Conservation (phyloP, 2,329 filamentous ascomycete genomes). For the Fusarium penzigii region DNA sequence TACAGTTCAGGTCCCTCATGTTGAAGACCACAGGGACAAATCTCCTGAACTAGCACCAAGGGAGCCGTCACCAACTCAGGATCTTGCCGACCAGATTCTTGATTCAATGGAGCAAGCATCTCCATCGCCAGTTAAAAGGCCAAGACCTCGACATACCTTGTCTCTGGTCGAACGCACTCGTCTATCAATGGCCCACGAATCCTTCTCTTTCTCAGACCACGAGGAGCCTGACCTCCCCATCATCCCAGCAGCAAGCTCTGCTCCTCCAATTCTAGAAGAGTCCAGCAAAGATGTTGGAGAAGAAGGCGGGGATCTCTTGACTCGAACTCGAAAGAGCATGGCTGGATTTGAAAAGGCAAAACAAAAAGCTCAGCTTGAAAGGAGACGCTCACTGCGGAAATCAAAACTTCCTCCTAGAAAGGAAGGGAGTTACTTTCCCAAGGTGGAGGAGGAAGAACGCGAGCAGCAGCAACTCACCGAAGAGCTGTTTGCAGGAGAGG, state of each 20-base stretch:
- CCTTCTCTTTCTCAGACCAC: conserved; percentile 37
- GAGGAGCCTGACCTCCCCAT: conserved; percentile 31
- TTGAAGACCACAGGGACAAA: conserved; percentile 3
- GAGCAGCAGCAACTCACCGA: conserved; percentile 59
- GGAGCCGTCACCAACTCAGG: conserved; percentile 39
- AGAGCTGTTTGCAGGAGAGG: conserved; percentile 69
- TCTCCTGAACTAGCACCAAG: conserved; percentile 13
- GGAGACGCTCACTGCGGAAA: conserved; percentile 52
- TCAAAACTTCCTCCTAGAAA: conserved; percentile 40
- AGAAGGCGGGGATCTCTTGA: conserved; percentile 51
- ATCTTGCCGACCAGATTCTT: conserved; percentile 58
- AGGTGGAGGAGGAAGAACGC: conserved; percentile 44
- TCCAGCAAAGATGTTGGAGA: conserved; percentile 16
- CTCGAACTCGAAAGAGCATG: conserved; percentile 63
- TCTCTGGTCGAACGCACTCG: conserved; percentile 78
- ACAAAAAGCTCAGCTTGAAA: conserved; percentile 61
- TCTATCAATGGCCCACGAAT: conserved; percentile 72
- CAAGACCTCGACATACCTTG: conserved; percentile 53
- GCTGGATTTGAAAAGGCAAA: conserved; percentile 60
- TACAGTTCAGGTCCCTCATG: conserved; percentile 10
- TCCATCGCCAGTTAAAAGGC: conserved; percentile 56
- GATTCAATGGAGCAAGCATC: conserved; percentile 56
- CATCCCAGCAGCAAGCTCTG: conserved; percentile 10
- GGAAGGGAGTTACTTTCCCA: conserved; percentile 49
- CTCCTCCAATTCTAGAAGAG: conserved; percentile 11